Percentiles rank a stretch among this genome's conserved stretches.
phyloP scores from a whole-genome alignment of 2,329 filamentous ascomycete genomes.

The Saccharata proteae region DNA sequence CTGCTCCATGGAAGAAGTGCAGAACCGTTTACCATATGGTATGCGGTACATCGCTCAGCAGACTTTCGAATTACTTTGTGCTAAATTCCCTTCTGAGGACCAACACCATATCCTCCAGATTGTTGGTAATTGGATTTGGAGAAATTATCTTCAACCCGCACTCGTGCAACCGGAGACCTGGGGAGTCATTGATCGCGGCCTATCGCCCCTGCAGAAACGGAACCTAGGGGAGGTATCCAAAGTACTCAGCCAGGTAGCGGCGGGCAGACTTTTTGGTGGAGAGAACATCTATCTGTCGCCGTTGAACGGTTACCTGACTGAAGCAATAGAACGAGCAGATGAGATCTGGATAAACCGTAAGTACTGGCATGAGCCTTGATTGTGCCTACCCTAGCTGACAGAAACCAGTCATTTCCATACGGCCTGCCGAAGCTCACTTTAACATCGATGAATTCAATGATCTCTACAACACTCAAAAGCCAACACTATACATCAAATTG shows the following conservation, averaged over 20 bases:
- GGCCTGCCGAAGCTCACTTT: slow-evolving; percentile 80
- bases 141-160: slow-evolving; percentile 82
- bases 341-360: slow-evolving; percentile 58
- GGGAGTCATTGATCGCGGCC: slow-evolving; percentile 77
- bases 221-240: slow-evolving; percentile 87
- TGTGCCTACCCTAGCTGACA: slow-evolving; percentile 21
- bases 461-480: slow-evolving; percentile 89
- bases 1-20: slow-evolving; percentile 62
- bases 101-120: slow-evolving; percentile 68
- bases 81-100: slow-evolving; percentile 69
- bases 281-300: slow-evolving; percentile 94
- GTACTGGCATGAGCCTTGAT: slow-evolving; percentile 14
- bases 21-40: slow-evolving; percentile 86
- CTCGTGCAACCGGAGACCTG: slow-evolving; percentile 83
- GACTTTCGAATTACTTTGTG: slow-evolving; percentile 65
- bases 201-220: slow-evolving; percentile 84
- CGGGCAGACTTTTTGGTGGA: slow-evolving; percentile 80
- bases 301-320: slow-evolving; percentile 78
- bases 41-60: slow-evolving; percentile 79
- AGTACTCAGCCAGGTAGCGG: slow-evolving; percentile 77
- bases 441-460: slow-evolving; percentile 99
- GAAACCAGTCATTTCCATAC: slow-evolving; percentile 59
- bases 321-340: slow-evolving; percentile 69
- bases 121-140: slow-evolving; percentile 87
- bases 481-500: slow-evolving; percentile 99